Base-by-base conservation (phyloP, 257 asterid species). In the Knoxia roxburghii region DNA sequence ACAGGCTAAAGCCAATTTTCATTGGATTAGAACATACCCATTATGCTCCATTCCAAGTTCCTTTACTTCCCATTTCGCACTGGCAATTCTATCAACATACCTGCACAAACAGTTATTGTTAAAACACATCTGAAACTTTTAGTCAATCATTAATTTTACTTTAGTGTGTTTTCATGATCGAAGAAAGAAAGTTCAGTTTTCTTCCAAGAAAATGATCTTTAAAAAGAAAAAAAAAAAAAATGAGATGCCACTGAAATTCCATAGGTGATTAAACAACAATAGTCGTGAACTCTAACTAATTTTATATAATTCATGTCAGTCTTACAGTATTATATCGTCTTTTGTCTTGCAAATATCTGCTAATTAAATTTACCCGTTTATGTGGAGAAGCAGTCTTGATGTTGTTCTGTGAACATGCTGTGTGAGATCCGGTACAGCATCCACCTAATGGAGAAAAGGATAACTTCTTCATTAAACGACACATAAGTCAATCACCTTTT, bases 11-110 rank as follows among this genome's bases (percentile, higher is more conserved):
- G 43, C 40, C 48, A n/a, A 30, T 49, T 45, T 53, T 27, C 20
- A 54, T 53, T 61, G 17, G 20, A 51, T 12, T 30, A 59, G 68
- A 69, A 79, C 88, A 39, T 85, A 94, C 99, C 99, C 98, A 62
- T 90, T 94, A 72, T 94, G 99, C 84, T 94, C 99, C 78, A 89
- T 65, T 61, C 99, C 98, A 51, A 94, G 99, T 83, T 90, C 97
- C 77, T 86, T 90, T 80, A 94, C 95, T 79, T 94, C 99, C 99
- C 99, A 94, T 82, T 87, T 94, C 35, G 96, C 95, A 79, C 68
- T 87, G 73, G 96, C 86, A 60, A 94, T 82, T 65, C 96, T 88
- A 72, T 94, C 99, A 60, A 83, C 96, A 73, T 94, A 94, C 87
- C 99, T 94, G 96, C 84, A 67, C 80, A 80, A 81, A 58, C 40